phyloP scores from a whole-genome alignment of 371 early-diverging fungal species.

The Lichtheimia hyalospora region DNA sequence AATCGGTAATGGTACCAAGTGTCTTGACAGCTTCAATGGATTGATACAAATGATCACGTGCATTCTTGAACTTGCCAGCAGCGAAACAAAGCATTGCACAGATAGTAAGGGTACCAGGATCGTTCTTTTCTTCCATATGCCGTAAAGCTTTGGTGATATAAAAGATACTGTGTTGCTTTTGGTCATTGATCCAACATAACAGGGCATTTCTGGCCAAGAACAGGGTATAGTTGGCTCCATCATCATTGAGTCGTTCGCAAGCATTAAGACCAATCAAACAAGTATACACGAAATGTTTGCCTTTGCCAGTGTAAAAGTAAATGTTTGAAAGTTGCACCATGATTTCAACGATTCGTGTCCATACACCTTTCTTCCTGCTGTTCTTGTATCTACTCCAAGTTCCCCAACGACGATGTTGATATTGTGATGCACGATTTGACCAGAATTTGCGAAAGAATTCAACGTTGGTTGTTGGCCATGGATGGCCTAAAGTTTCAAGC shows the following conservation, averaged over 20 bases:
- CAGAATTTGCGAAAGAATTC: conserved; percentile 28
- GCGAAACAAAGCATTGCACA: conserved; percentile 49
- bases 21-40: conserved; percentile 43
- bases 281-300: conserved; percentile 33
- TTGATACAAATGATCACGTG: conserved; percentile 32
- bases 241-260: conserved; percentile 38
- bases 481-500: conserved; percentile 27
- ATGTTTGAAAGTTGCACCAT: conserved; percentile 52
- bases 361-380: conserved; percentile 18
- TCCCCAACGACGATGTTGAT: conserved; percentile 22
- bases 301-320: conserved; percentile 41
- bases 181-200: conserved; percentile 44
- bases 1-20: conserved; percentile 46
- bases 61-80: conserved; percentile 37
- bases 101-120: conserved; percentile 30
- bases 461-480: conserved; percentile 27
- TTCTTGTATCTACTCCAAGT: conserved; percentile 19
- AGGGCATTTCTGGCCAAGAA: conserved; percentile 44
- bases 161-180: conserved; percentile 39
- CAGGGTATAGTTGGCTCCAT: conserved; percentile 36
- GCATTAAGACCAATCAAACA: conserved; percentile 40
- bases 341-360: conserved; percentile 42
- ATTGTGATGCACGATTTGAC: conserved; percentile 23
- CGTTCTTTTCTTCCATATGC: conserved; percentile 23
- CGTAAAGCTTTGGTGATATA: conserved; percentile 38